Evolutionary conservation across 2,329 filamentous ascomycete genomes (phyloP), one percentile per base, ranked within the genome.

Genomic region (Pseudogymnoascus sp.): DNA sequence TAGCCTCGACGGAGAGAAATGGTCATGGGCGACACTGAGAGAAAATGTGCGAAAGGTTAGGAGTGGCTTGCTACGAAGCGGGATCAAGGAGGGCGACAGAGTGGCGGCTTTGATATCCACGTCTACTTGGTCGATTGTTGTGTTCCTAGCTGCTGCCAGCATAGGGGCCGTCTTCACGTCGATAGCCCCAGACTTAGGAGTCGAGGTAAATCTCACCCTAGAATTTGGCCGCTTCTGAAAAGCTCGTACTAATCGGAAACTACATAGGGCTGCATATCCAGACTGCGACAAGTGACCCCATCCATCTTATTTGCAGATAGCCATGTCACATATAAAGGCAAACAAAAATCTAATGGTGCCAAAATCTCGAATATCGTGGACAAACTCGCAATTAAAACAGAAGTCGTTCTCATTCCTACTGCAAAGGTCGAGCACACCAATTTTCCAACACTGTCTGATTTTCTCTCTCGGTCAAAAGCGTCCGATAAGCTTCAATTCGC

Each of bases 251-350:
- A 46, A 61, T 46, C 7, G 23, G 43, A 49, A 3, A n/a, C 8
- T 43, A 28, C 14, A 14, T 34, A 62, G 61, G 61, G 61, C 3
- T 62, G 61, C 18, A 60, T 62, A 59, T 59, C 61, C 25, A 49
- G 61, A 21, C 31, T 62, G 23, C 37, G 46, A 59, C 61, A 62
- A 21, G 61, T 62, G 8, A 59, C 38, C 16, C 61, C 61, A 14
- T 62, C 38, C 11, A 62, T 62, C 21, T 36, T 62, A 18, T 62
- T 62, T 59, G 61, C 38, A 7, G 61, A 62, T 59, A 62, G 61
- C n/a, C 61, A 62, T 60, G 40, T 62, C 28, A 62, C 61, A 12
- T 62, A 62, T 16, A 62, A 62, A 37, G 61, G 61, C 43, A 28
- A 46, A 38, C 61, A 62, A 37, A 49, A 31, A 25, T 62, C 43